A percentile compares a stretch with the other conserved stretches of the same genome.
These are phyloP conservation scores for Antitrichia curtipendula DNA, from an alignment of 225 moss, liverwort and hornwort species.

Conservation along the genomic window DNA sequence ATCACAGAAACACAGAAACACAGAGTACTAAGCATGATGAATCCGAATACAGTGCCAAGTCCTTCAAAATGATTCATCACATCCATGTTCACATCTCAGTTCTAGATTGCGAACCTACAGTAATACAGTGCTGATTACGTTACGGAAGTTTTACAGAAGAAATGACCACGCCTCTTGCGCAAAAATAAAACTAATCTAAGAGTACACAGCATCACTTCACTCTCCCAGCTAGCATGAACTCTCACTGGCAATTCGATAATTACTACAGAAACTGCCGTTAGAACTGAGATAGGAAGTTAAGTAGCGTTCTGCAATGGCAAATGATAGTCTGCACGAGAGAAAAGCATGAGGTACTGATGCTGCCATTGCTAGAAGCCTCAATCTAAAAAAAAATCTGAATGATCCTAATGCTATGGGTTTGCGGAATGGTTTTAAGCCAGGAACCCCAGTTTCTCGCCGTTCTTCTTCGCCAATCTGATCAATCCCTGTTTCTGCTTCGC, in stretches of 20 bases:
- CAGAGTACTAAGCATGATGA: neutral
- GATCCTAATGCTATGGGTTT: neutral
- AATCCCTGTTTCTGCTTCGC: constrained; percentile 93
- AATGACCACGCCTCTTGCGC: neutral
- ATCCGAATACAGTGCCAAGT: neutral
- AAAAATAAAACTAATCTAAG: neutral
- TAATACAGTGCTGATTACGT: neutral
- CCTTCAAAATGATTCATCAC: neutral
- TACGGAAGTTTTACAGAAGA: neutral
- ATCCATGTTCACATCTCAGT: neutral
- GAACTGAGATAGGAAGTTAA: neutral
- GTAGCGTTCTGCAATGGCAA: neutral
- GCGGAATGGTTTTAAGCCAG: constrained; percentile 29
- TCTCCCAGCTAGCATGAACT: neutral
- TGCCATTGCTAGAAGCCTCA: neutral
- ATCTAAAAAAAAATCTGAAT: neutral
- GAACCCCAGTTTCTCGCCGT: constrained; percentile 87
- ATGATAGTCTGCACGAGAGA: neutral
- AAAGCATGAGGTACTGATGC: neutral
- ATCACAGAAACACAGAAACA: neutral
- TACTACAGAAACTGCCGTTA: neutral
- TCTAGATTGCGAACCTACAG: neutral
- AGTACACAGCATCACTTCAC: neutral
- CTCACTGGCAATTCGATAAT: neutral
- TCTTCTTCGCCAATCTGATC: constrained; percentile 94